phyloP scores from a whole-genome alignment of 2,329 filamentous ascomycete genomes.

The Periconia sp. region DNA sequence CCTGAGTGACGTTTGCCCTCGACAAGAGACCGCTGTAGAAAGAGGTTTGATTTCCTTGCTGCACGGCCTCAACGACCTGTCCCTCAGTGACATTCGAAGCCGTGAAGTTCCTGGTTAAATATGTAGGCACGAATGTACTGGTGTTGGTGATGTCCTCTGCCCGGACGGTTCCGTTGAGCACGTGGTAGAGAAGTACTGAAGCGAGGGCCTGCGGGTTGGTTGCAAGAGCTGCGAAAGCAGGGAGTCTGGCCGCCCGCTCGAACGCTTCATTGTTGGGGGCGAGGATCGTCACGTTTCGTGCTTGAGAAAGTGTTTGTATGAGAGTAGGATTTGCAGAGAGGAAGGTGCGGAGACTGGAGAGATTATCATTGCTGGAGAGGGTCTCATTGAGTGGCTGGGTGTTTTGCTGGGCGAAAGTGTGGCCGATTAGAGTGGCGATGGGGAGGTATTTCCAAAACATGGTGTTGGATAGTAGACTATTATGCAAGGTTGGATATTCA shows the following conservation, averaged over 20 bases:
- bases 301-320: constrained; percentile 38
- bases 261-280: constrained; percentile 60
- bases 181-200: constrained; percentile 60
- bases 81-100: constrained; percentile 63
- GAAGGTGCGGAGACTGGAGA: constrained; percentile 39
- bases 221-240: constrained; percentile 37
- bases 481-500: too few relatives aligned
- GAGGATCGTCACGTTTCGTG: constrained; percentile 59
- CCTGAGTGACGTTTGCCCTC: constrained; percentile 51
- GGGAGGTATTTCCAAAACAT: constrained; percentile 46
- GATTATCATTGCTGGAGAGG: constrained; percentile 25
- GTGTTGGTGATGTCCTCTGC: constrained; percentile 42
- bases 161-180: constrained; percentile 56
- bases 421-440: constrained; percentile 38
- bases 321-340: constrained; percentile 42
- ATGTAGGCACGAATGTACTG: constrained; percentile 50
- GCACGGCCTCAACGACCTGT: constrained; percentile 57
- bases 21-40: constrained; percentile 57
- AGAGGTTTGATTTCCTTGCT: constrained; percentile 46
- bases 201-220: constrained; percentile 37
- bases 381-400: constrained; percentile 32
- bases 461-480: constrained; percentile 2
- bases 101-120: constrained; percentile 54
- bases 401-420: constrained; percentile 34
- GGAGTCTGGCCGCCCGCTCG: constrained; percentile 22